Evolutionary conservation across 768 basidiomycete species (phyloP).

Genomic region (Nidularia pulvinata): DNA sequence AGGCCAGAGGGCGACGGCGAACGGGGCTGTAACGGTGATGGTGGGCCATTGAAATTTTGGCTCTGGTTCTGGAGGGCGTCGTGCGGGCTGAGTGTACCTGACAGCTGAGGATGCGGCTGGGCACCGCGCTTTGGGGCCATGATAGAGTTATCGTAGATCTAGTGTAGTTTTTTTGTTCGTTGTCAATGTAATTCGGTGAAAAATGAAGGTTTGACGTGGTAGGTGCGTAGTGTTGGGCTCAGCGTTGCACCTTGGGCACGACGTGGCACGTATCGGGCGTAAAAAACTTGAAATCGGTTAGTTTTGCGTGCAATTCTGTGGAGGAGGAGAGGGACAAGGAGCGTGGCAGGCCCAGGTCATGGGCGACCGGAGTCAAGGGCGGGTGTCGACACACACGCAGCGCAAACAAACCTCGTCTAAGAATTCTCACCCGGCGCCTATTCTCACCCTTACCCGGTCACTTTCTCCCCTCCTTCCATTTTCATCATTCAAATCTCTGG

Average conservation of each 20-base stretch:
- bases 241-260: neutral
- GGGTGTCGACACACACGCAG: constrained; percentile 2
- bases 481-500: neutral
- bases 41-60: too few relatives aligned
- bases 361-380: constrained; percentile 6
- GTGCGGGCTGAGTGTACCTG: constrained; percentile 23
- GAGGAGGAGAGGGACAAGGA: constrained; percentile 4
- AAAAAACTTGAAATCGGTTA: neutral
- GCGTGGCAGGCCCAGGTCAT: constrained; percentile 9
- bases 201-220: neutral
- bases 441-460: too few relatives aligned
- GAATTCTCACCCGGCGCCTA: constrained; percentile 7
- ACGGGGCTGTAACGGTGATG: constrained; percentile 43
- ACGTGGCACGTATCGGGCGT: neutral
- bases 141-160: constrained; percentile 1
- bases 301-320: constrained; percentile 1
- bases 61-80: constrained; percentile 19
- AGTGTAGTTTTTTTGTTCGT: neutral
- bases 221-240: neutral
- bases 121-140: constrained; percentile 54
- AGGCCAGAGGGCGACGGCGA: constrained; percentile 69
- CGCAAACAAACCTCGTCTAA: constrained; percentile 10
- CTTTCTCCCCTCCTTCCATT: neutral
- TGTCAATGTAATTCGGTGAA: neutral
- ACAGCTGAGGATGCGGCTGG: too few relatives aligned